Conservation (phyloP, 148 eudicot species). For the Simmondsia chinensis region DNA sequence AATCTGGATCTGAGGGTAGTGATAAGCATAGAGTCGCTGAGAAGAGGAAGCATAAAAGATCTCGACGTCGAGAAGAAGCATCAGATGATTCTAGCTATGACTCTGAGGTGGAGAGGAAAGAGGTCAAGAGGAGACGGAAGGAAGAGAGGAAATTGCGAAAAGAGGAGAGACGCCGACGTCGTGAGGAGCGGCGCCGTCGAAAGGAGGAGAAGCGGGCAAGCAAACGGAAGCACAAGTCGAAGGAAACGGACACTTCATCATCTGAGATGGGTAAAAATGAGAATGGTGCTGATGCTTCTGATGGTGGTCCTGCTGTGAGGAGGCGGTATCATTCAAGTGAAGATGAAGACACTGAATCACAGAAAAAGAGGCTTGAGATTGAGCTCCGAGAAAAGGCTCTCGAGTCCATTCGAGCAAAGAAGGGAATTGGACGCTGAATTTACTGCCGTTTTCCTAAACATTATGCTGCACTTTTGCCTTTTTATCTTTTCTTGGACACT, state of each 20-base stretch:
- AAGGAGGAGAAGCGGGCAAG: conserved; percentile 64
- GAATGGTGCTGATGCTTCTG: conserved; percentile 35
- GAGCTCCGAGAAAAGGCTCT: conserved; percentile 91
- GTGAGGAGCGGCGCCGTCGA: conserved; percentile 67
- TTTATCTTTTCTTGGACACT: conserved; percentile 17
- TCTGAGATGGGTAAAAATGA: conserved; percentile 40
- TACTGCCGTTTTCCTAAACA: conserved; percentile 20
- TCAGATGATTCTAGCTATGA: conserved; percentile 69
- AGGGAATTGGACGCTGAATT: conserved; percentile 57
- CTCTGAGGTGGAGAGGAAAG: conserved; percentile 68
- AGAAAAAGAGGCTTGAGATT: conserved; percentile 81
- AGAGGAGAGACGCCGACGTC: conserved; percentile 73
- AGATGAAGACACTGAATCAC: conserved; percentile 47
- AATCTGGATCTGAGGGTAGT: conserved; percentile 47
- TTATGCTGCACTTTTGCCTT: conserved; percentile 16
- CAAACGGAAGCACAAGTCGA: conserved; percentile 57
- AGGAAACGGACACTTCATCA: conserved; percentile 30
- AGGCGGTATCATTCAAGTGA: conserved; percentile 25
- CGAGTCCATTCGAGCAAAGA: conserved; percentile 85
- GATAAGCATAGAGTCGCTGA: conserved; percentile 37
- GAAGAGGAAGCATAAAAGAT: conserved; percentile 67
- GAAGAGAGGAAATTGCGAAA: conserved; percentile 71
- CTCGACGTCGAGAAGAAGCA: conserved; percentile 35
- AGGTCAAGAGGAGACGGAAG: conserved; percentile 72
- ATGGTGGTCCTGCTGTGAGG: conserved; percentile 28